Base-by-base conservation (phyloP, 352 stramenopile genomes). In the Globisporangium barbulae region DNA sequence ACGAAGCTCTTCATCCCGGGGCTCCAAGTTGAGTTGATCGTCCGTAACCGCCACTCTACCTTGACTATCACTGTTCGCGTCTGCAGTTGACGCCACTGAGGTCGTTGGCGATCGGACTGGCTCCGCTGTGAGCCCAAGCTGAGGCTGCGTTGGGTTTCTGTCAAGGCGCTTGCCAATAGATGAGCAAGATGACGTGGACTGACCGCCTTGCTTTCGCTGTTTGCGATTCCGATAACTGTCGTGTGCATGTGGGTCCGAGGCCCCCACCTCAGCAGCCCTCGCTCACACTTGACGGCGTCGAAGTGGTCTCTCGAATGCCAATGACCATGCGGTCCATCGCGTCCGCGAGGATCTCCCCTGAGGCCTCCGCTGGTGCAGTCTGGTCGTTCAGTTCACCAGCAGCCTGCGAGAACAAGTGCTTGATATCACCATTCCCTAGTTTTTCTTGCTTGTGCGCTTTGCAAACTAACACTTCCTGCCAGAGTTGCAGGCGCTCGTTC, bases 401-500 rank as follows among this genome's bases (percentile, higher is more conserved):
- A 42, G 17, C 58, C 25, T 49, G 58, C 12, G 30, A 53, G 25
- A n/a, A 19, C 1, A 22, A 64, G 15, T 8, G 53, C 35, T 49
- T 59, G 4, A 21, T 39, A 21, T 17, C 21, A 17, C 13, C 22
- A 22, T 47, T 21, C 5, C 13, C 33, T 12, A 3, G 25, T 5
- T 37, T 33, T 1, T 7, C 17, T 12, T 49, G 45, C 8, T 13
- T 22, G 31, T 21, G 58, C 5, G 58, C 47, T 37, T n/a, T 55
- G 5, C 30, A 45, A 45, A 56, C 13, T 10, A 56, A 35, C 31
- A 55, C 57, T 39, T 63, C 45, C 9, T 61, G 56, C 67, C 61
- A 72, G 9, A 78, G 60, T 31, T 65, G 33, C 12, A 68, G 61
- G 31, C 69, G 47, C 28, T 75, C 68, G n/a, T 59, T 64, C 10